Evolutionary conservation across 1,284 basidiomycete species (phyloP).

Genomic region (Pseudozyma tsukubaensis): DNA sequence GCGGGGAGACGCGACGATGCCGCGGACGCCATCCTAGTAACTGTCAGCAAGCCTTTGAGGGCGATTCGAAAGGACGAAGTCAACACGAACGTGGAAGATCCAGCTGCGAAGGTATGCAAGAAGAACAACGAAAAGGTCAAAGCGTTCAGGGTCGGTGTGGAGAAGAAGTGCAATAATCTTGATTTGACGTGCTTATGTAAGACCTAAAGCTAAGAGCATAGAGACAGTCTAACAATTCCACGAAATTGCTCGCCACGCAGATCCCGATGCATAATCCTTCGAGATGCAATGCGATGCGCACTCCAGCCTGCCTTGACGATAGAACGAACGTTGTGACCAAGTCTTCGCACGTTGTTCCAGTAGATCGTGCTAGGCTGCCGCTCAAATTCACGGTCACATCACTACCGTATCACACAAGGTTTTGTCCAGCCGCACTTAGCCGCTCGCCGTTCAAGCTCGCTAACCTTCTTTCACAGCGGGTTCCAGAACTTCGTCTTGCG

Average conservation of each 20-base stretch:
- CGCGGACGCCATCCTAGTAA: conserved; percentile 7
- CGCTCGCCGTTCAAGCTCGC: neutral
- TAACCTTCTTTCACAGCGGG: conserved; percentile 2
- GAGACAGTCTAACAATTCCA: too few relatives aligned
- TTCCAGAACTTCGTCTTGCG: neutral
- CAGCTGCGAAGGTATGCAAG: neutral
- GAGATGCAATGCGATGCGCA: conserved; percentile 4
- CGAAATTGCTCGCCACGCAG: too few relatives aligned
- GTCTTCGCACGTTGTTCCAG: too few relatives aligned
- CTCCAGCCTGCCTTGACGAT: neutral
- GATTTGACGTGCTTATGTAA: conserved; percentile 15
- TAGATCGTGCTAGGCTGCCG: too few relatives aligned
- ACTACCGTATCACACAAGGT: neutral
- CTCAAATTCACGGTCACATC: neutral
- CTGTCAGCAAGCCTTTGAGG: neutral
- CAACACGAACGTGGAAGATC: neutral
- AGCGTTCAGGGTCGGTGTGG: conserved; percentile 6
- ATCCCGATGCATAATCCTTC: too few relatives aligned
- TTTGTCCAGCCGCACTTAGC: neutral
- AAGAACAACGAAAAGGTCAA: conserved; percentile 13
- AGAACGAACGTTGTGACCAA: too few relatives aligned
- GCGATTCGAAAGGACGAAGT: too few relatives aligned
- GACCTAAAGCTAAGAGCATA: conserved; percentile 6
- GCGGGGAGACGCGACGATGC: conserved; percentile 1
- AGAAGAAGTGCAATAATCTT: too few relatives aligned